These are phyloP conservation scores for Pyrus bretschneideri DNA, from an alignment of 306 rosid species.

Conservation along the genomic window DNA sequence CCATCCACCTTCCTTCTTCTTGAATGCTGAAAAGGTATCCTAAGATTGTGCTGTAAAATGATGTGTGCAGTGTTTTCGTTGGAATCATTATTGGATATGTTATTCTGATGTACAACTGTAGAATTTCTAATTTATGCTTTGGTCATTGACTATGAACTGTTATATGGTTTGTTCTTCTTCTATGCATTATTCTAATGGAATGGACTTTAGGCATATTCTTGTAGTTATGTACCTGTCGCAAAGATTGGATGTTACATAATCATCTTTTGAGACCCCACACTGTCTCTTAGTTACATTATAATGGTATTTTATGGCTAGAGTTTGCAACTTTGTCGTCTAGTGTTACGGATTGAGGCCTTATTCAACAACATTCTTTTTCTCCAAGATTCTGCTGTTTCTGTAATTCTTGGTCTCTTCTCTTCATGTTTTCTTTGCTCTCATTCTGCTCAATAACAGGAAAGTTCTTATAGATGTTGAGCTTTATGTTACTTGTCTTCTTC, in stretches of 20 bases:
- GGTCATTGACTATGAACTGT: not conserved
- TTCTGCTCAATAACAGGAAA: not conserved
- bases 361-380: not conserved
- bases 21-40: constrained; percentile 73
- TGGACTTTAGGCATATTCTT: not conserved
- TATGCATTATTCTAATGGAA: not conserved
- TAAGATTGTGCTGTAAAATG: constrained; percentile 1
- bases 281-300: not conserved
- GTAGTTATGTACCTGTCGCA: not conserved
- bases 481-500: not conserved
- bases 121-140: constrained; percentile 3
- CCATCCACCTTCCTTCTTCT: constrained; percentile 58
- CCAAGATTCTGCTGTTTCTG: not conserved
- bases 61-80: not conserved
- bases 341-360: not conserved
- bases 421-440: not conserved
- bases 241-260: not conserved
- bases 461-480: not conserved
- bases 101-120: not conserved
- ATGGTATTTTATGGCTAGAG: not conserved
- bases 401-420: not conserved
- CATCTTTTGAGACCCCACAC: not conserved
- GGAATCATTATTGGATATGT: not conserved
- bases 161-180: not conserved
- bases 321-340: not conserved